Conservation (phyloP, 306 rosid species). For the Arachis hypogaea region DNA sequence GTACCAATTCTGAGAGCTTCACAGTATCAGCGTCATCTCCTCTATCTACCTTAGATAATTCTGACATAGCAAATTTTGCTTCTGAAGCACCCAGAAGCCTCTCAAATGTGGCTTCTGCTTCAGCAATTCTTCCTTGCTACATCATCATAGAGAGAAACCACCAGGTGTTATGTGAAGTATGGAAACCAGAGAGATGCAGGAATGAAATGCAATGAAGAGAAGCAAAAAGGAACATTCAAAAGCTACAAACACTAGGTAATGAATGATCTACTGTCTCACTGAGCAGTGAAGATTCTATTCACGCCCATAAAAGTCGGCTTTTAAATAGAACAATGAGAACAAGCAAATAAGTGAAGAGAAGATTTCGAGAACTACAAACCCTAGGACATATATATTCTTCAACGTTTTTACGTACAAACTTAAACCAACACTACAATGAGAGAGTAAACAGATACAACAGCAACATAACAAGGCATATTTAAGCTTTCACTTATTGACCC, state of each 20-base stretch:
- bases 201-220: constrained; percentile 9
- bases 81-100: constrained; percentile 86
- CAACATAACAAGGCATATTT: neutral
- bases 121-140: constrained; percentile 89
- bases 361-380: constrained; percentile 21
- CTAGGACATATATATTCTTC: constrained; percentile 4
- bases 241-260: constrained; percentile 12
- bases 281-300: constrained; percentile 11
- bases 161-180: constrained; percentile 23
- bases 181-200: constrained; percentile 15
- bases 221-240: constrained; percentile 21
- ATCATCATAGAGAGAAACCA: constrained; percentile 35
- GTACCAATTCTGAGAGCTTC: constrained; percentile 74
- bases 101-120: constrained; percentile 86
- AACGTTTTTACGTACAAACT: constrained; percentile 20
- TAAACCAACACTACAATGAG: neutral
- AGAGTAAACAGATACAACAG: neutral
- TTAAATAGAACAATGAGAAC: neutral
- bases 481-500: neutral
- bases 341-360: constrained; percentile 14
- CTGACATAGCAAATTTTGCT: constrained; percentile 83
- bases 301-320: constrained; percentile 13
- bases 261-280: neutral
- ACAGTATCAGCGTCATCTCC: constrained; percentile 79
- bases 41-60: constrained; percentile 72